phyloP scores from a whole-genome alignment of 2,329 filamentous ascomycete species.

The Arthrobotrys musiformis region DNA sequence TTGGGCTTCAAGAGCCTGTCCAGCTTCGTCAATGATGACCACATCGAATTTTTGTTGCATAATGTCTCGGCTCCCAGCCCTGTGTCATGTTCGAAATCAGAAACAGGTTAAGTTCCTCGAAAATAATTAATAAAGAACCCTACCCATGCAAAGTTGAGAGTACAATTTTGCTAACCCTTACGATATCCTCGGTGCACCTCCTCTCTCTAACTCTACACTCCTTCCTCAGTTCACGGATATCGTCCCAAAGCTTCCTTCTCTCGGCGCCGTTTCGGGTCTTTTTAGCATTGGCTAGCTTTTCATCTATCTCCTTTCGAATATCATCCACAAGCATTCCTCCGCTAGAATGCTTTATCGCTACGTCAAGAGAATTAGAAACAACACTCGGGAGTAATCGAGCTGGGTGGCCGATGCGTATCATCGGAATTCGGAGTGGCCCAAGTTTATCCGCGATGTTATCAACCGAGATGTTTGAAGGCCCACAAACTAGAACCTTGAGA shows the following conservation, averaged over 20 bases:
- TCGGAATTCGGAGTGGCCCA: slow-evolving; percentile 82
- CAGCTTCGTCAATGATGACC: slow-evolving; percentile 94
- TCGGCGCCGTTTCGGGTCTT: slow-evolving; percentile 82
- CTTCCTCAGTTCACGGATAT: slow-evolving; percentile 84
- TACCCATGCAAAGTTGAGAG: slow-evolving; percentile 87
- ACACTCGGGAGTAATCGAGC: slow-evolving; percentile 89
- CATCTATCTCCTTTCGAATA: slow-evolving; percentile 90
- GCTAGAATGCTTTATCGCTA: slow-evolving; percentile 88
- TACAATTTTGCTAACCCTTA: slow-evolving; percentile 83
- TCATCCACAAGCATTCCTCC: slow-evolving; percentile 89
- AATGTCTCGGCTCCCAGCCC: slow-evolving; percentile 82
- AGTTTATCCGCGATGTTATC: slow-evolving; percentile 98
- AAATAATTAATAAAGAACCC: neutral
- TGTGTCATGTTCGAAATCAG: neutral
- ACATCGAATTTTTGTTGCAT: slow-evolving; percentile 86
- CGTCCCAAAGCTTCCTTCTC: slow-evolving; percentile 81
- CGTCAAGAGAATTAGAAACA: slow-evolving; percentile 87
- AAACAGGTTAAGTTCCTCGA: neutral
- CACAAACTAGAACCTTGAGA: slow-evolving; percentile 41
- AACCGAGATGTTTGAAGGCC: slow-evolving; percentile 91
- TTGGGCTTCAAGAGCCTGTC: slow-evolving; percentile 93
- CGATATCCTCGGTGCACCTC: slow-evolving; percentile 79
- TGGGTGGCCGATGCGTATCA: slow-evolving; percentile 90
- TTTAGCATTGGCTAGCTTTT: slow-evolving; percentile 85
- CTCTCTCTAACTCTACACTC: slow-evolving; percentile 88